Percentiles rank a stretch among this genome's conserved stretches.
Evolutionary conservation across 306 rosid species (phyloP).

Genomic region (cucumber (Cucumis sativus)): DNA sequence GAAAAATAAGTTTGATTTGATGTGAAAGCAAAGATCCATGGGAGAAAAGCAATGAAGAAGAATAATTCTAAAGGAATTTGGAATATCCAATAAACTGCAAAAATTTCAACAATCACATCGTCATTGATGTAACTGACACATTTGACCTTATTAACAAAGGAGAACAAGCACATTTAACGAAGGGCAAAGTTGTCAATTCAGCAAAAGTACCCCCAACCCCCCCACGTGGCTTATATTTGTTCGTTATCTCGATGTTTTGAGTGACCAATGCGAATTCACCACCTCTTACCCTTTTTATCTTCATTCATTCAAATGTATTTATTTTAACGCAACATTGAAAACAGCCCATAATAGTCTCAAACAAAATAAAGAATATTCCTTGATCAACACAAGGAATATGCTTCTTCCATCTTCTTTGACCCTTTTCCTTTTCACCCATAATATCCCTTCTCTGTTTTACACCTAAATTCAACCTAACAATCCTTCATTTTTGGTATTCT

Average conservation of each 20-base stretch:
- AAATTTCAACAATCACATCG: background rate
- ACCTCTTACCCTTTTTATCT: too few relatives aligned
- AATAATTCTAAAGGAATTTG: slow-evolving; percentile 1
- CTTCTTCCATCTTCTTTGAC: background rate
- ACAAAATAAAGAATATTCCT: background rate
- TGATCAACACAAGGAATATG: background rate
- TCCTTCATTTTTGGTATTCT: background rate
- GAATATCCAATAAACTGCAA: background rate
- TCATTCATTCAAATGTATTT: too few relatives aligned
- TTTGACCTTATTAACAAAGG: background rate
- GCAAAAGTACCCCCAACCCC: background rate
- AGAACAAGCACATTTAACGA: background rate
- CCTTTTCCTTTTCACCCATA: too few relatives aligned
- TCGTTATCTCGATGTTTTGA: background rate
- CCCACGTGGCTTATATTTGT: background rate
- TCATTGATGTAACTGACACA: too few relatives aligned
- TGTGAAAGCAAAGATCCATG: background rate
- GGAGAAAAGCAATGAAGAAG: background rate
- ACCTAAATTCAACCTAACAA: background rate
- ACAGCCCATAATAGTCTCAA: background rate
- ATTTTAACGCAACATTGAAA: background rate
- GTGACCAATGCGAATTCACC: too few relatives aligned
- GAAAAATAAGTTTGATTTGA: too few relatives aligned
- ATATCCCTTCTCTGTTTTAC: background rate
- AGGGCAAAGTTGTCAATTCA: background rate